phyloP scores from a whole-genome alignment of 495 filamentous ascomycete species.

The Hypomontagnella monticulosa region DNA sequence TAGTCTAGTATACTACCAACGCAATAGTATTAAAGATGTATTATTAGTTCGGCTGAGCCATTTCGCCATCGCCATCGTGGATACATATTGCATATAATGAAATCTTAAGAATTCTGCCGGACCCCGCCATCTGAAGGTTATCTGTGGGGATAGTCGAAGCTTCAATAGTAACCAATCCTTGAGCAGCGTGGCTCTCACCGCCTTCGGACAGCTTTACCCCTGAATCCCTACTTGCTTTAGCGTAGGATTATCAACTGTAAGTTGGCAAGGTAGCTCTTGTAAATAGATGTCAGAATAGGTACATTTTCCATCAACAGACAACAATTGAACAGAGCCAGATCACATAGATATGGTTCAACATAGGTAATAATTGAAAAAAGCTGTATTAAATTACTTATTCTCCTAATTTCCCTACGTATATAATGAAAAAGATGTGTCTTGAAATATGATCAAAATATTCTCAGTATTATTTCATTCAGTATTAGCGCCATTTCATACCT shows the following conservation, averaged over 20 bases:
- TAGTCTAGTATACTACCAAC: too few species aligned
- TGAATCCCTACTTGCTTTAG: slow-evolving; percentile 12
- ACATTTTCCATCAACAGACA: too few species aligned
- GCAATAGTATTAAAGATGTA: background rate
- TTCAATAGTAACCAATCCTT: slow-evolving; percentile 27
- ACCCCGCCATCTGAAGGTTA: slow-evolving; percentile 30
- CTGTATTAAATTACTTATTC: too few species aligned
- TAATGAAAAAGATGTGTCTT: too few species aligned
- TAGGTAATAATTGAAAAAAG: too few species aligned
- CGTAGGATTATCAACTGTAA: background rate
- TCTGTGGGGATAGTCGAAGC: background rate
- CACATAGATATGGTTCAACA: too few species aligned
- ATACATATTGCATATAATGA: slow-evolving; percentile 17
- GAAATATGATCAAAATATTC: too few species aligned
- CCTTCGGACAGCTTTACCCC: slow-evolving; percentile 19
- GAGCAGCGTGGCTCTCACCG: slow-evolving; percentile 29
- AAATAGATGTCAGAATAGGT: too few species aligned
- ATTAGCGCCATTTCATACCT: too few species aligned
- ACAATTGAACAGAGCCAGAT: too few species aligned
- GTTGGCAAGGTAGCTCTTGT: background rate
- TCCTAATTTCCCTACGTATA: too few species aligned
- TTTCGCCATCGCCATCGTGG: slow-evolving; percentile 14
- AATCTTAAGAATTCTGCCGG: slow-evolving; percentile 37
- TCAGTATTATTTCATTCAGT: too few species aligned
- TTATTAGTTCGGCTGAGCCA: background rate